These are phyloP conservation scores for Boletus bicolor DNA, from an alignment of 768 basidiomycete genomes.

Conservation along the genomic window DNA sequence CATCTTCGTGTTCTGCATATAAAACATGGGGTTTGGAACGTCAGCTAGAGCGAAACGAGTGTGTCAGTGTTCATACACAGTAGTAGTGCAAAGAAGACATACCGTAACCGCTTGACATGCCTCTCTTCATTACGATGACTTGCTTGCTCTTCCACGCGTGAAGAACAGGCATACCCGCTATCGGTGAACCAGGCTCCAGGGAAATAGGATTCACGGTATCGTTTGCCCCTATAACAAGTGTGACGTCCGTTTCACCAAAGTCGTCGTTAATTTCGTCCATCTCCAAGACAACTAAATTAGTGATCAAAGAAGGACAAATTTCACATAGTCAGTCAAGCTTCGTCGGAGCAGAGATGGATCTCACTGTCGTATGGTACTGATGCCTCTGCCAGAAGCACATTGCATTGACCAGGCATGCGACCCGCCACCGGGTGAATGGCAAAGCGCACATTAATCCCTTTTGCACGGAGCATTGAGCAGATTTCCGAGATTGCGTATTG, in stretches of 20 bases:
- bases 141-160: constrained; percentile 94
- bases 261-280: constrained; percentile 97
- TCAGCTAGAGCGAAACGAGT: constrained; percentile 50
- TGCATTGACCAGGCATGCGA: constrained; percentile 92
- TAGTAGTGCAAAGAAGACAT: constrained; percentile 13
- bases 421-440: constrained; percentile 90
- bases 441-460: constrained; percentile 78
- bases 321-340: background rate
- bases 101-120: constrained; percentile 88
- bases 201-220: constrained; percentile 92
- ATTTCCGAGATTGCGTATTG: constrained; percentile 81
- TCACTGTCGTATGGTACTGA: constrained; percentile 86
- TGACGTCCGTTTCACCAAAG: constrained; percentile 85
- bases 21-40: constrained; percentile 93
- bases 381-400: constrained; percentile 87
- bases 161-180: constrained; percentile 90
- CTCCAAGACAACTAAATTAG: constrained; percentile 69
- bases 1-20: constrained; percentile 88
- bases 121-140: constrained; percentile 90
- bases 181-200: constrained; percentile 79
- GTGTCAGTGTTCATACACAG: background rate
- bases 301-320: background rate
- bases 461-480: constrained; percentile 64
- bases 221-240: constrained; percentile 87
- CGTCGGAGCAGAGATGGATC: constrained; percentile 21